phyloP scores from a whole-genome alignment of 352 stramenopile species.

The Globisporangium camurandrum region DNA sequence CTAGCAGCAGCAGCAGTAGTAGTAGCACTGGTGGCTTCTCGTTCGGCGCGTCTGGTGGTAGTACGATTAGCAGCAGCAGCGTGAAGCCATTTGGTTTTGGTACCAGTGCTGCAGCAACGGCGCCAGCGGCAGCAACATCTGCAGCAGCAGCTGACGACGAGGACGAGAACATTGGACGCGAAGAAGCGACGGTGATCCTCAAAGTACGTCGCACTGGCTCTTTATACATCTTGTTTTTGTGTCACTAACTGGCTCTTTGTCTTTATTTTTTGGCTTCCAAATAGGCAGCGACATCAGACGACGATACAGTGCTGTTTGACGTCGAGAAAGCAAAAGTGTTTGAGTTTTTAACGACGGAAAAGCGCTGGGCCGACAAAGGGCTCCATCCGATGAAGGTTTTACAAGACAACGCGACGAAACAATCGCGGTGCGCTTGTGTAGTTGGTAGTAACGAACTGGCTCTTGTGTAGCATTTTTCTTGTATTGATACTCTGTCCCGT shows the following conservation, averaged over 20 bases:
- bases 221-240: not conserved
- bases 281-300: constrained; percentile 56
- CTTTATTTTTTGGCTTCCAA: constrained; percentile 17
- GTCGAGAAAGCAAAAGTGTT: constrained; percentile 72
- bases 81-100: constrained; percentile 29
- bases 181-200: constrained; percentile 81
- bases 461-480: not conserved
- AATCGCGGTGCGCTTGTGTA: constrained; percentile 27
- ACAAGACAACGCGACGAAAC: constrained; percentile 66
- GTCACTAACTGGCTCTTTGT: not conserved
- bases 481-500: not conserved
- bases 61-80: not conserved
- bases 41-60: too few relatives aligned
- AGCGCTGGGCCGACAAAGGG: constrained; percentile 83
- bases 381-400: constrained; percentile 76
- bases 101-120: constrained; percentile 5
- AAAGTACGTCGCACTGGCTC: constrained; percentile 47
- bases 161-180: constrained; percentile 72
- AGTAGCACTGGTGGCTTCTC: not conserved
- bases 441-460: not conserved
- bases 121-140: constrained; percentile 1
- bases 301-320: constrained; percentile 74
- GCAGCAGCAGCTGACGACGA: constrained; percentile 39
- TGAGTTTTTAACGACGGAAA: constrained; percentile 85
- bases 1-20: not conserved